Conservation (phyloP, 2,329 filamentous ascomycete species). For the Emericellopsis cladophorae region DNA sequence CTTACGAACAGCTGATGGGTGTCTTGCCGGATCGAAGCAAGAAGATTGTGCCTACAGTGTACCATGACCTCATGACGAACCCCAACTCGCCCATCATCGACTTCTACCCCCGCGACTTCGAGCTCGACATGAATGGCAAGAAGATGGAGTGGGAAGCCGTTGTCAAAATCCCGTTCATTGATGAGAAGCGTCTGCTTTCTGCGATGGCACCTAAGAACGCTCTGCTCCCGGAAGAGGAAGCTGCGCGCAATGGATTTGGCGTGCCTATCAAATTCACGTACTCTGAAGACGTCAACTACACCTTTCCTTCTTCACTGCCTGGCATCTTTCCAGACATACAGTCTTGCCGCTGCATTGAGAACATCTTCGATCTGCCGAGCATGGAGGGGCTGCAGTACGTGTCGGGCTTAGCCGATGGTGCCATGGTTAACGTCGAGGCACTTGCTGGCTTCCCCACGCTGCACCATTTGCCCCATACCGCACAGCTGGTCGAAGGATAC, state of each 20-base stretch:
- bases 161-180: constrained; percentile 97
- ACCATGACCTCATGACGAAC: constrained; percentile 87
- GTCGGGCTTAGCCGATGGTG: constrained; percentile 72
- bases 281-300: constrained; percentile 61
- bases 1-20: constrained; percentile 96
- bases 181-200: constrained; percentile 70
- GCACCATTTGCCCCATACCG: constrained; percentile 73
- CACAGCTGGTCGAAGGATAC: constrained; percentile 57
- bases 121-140: constrained; percentile 98
- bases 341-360: constrained; percentile 84
- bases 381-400: constrained; percentile 82
- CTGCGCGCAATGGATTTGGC: constrained; percentile 76
- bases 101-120: constrained; percentile 95
- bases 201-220: constrained; percentile 82
- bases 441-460: constrained; percentile 88
- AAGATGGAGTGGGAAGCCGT: constrained; percentile 99
- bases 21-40: constrained; percentile 96
- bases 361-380: constrained; percentile 87
- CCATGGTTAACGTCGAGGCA: constrained; percentile 69
- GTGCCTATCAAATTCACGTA: constrained; percentile 90
- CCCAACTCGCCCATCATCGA: constrained; percentile 87
- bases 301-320: constrained; percentile 76
- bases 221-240: constrained; percentile 65
- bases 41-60: constrained; percentile 78
- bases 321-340: constrained; percentile 84